Evolutionary conservation across 805 yeast species (phyloP).

Genomic region (Metschnikowia sp.): DNA sequence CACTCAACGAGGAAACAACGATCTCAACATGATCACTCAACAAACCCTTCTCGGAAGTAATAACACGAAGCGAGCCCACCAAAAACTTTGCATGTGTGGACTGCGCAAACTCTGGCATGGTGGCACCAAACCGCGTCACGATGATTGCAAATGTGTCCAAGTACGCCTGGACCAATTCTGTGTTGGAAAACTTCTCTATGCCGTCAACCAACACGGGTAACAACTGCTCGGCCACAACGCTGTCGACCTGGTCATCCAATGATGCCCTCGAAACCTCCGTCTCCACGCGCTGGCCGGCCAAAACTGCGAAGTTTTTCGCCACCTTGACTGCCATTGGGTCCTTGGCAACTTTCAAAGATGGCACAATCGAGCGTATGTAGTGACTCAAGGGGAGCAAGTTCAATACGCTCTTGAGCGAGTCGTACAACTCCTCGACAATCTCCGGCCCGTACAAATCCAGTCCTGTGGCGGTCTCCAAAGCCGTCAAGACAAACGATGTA

Average conservation of each 20-base stretch:
- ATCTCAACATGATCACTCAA: constrained; percentile 56
- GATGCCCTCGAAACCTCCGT: constrained; percentile 51
- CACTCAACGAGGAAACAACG: constrained; percentile 68
- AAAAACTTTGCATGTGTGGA: constrained; percentile 46
- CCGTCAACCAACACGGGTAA: constrained; percentile 48
- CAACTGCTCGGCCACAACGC: constrained; percentile 49
- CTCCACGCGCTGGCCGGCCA: constrained; percentile 67
- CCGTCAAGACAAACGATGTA: constrained; percentile 32
- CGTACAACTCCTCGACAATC: constrained; percentile 45
- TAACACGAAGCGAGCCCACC: constrained; percentile 45
- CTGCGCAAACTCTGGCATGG: constrained; percentile 21
- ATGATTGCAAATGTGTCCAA: constrained; percentile 64
- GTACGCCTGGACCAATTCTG: constrained; percentile 62
- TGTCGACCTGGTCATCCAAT: constrained; percentile 43
- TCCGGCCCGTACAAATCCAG: constrained; percentile 14
- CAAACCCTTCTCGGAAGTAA: constrained; percentile 52
- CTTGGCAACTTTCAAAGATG: constrained; percentile 33
- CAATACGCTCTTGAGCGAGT: constrained; percentile 58
- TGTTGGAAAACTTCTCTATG: constrained; percentile 30
- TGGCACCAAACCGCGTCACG: constrained; percentile 56
- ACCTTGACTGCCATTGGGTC: constrained; percentile 46
- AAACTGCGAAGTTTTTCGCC: constrained; percentile 57
- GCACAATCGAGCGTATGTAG: constrained; percentile 60
- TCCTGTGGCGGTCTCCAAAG: constrained; percentile 33
- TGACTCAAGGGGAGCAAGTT: constrained; percentile 71